Base-by-base conservation (phyloP, 192 early-diverging fungal species). In the Backusella macrospora region DNA sequence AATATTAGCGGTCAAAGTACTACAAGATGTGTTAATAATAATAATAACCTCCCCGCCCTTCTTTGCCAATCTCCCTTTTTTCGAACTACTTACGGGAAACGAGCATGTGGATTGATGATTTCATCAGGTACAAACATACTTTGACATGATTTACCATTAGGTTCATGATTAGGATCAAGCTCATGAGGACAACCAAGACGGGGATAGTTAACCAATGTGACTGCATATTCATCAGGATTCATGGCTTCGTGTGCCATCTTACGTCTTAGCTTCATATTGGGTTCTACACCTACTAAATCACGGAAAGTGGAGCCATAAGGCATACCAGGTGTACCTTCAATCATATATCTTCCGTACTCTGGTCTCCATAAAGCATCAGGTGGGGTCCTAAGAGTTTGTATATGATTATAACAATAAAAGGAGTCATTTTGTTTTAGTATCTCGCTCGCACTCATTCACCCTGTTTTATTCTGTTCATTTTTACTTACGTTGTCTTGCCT, bases 301-400 rank as follows among this genome's bases (percentile, higher is more conserved):
- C 87, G 77, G 37, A 97, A 83, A 12, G 90, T 90, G 23, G 90
- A 87, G 65, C 94, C 94, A 81, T 98, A 99, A 0, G 98, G 98
- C 15, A 84, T 78, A 6, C 94, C 95, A 9, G 98, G 98, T 0
- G 97, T 98, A 48, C 92, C 93, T 85, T 99, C 97, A 74, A 98
- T 82, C 98, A 99, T 99, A 84, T 92, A 99, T 37, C 95, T 86
- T 16, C 94, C 98, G 81, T 96, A 99, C 79, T 99, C 98, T 42
- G 96, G 96, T 75, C 93, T 88, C 96, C 97, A 99, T 29, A 94
- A 90, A 14, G 92, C 89, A 78, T 92, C 55, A 46, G 71, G 71
- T 49, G 38, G 39, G 7, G 16, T 37, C 3, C 68, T 76, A 71
- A 77, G 6, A 42, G 34, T 52, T 62, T 2, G 45, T 68, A 40